A percentile compares a stretch with the other conserved stretches of the same genome.
Conservation (phyloP, 2,329 filamentous ascomycete genomes). For the Claviceps digitariae region DNA sequence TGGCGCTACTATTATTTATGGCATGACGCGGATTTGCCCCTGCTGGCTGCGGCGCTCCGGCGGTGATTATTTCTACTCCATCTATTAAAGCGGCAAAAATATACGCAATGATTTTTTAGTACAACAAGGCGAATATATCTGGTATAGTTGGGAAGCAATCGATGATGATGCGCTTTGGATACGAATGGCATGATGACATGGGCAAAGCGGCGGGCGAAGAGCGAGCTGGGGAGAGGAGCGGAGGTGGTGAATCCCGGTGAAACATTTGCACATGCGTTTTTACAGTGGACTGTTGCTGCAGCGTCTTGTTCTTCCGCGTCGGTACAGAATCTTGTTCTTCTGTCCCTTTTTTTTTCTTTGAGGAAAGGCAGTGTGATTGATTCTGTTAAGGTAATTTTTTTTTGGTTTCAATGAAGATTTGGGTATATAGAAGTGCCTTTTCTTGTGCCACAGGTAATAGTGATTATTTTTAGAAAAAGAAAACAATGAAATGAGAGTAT, state of each 20-base stretch:
- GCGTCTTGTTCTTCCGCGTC: not conserved
- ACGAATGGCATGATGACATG: not conserved
- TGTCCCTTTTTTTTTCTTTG: not conserved
- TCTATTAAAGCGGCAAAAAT: slow-evolving; percentile 1
- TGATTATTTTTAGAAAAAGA: not conserved
- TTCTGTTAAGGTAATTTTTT: not conserved
- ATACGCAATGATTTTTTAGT: not conserved
- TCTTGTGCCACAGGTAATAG: not conserved
- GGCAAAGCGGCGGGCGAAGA: not conserved
- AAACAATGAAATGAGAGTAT: not conserved
- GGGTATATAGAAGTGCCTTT: not conserved
- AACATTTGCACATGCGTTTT: not conserved
- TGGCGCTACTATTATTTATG: not conserved
- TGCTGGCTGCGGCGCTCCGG: not conserved
- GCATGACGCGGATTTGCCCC: not conserved
- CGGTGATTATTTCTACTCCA: slow-evolving; percentile 1
- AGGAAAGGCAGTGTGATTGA: not conserved
- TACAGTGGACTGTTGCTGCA: not conserved
- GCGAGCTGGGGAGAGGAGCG: not conserved
- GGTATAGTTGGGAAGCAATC: not conserved
- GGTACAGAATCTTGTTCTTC: not conserved
- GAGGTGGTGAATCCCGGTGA: not conserved
- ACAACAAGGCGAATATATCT: slow-evolving; percentile 1
- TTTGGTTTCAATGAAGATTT: not conserved
- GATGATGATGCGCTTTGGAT: not conserved